Evolutionary conservation across 2,329 filamentous ascomycete species (phyloP), one percentile per base, ranked within the genome.

Genomic region (Clonostachys rosea): DNA sequence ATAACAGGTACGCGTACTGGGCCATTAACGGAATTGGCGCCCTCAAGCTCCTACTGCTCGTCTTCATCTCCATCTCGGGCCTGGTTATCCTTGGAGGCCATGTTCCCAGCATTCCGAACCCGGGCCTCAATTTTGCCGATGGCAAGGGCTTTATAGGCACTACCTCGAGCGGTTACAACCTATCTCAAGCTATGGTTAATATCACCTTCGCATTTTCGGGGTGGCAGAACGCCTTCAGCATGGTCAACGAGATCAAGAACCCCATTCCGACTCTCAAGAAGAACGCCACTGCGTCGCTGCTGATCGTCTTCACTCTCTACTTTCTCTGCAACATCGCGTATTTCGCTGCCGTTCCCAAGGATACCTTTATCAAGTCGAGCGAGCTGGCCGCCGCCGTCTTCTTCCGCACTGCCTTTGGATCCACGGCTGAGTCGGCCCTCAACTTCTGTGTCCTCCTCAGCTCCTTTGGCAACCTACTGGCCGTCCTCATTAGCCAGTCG

Each of bases 381-480:
- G 84, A 87, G 56, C 69, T 88, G 3, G 80, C 89, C 36, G 83
- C 83, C 0, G 84, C 84, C 0, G 63, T 88, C 1, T 85, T 87
- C 53, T 87, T 89, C 53, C 74, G 84, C 50, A 69, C 73, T 8
- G 67, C 83, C 0, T 87, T 89, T 59, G 84, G 84, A 3, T 68
- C 68, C 1, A 56, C 86, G 9, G 85, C 84, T 0, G 73, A 74
- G 34, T 70, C 69, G 2, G 63, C 87, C 2, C 66, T 88, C 3
- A 81, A 84, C 0, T 61, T 87, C 9, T 78, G 81, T 1, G 82
- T 89, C 34, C 85, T 85, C 0, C 64, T 87, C 18, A 86, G 82
- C 2, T 84, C 83, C 0, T 78, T 74, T 3, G 86, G 85, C 0
- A 89, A 89, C 58, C 84, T 89, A 13, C 83, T 89, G 76, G 83